Evolutionary conservation across 2,329 filamentous ascomycete genomes (phyloP), one percentile per base, ranked within the genome.

Genomic region (Sporothrix globosa): DNA sequence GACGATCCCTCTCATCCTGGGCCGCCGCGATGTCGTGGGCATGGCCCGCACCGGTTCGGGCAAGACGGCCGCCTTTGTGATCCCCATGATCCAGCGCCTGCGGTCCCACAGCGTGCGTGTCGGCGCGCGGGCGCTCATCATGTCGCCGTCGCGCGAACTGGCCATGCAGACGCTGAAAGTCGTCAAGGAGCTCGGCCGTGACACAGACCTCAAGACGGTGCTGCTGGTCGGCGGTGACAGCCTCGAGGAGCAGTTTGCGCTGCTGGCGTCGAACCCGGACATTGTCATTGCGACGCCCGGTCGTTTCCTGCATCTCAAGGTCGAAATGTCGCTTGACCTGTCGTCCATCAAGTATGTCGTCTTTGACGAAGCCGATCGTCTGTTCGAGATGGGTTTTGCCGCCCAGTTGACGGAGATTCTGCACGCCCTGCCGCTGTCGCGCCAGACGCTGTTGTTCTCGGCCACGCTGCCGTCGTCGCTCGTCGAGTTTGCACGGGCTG

Each of bases 1-100:
- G 81, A 92, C 96, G 1, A 97, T 99, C 63, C 96, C 96, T 4
- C 84, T 98, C 69, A 89, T 99, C 69, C 84, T 98, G 75, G 92
- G 96, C 73, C 88, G 91, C 69, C 92, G 93, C 81, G 96, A 99
- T 85, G 92, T 98, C n/a, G 95, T 99, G 30, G 96, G 94, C 74
- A 99, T 99, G 96, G 96, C 96, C 9, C 87, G 96, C 74, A 99
- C 96, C n/a, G 96, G 96, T 78, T 98, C 94, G 24, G 96, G 96
- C 83, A 99, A 99, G 84, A 99, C 96, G 0, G 96, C 94, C 0
- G 96, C 96, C 27, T 99, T 99, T 80, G 93, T 98, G 34, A 96
- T 99, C 74, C 96, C 96, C 56, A 97, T 99, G 95, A 93, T 99
- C 72, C 93, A 99, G 82, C 92, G 91, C 74, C 83, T 99, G 72